Percentiles rank a stretch among this genome's conserved stretches.
These are phyloP conservation scores for Xylaria polymorpha DNA, from an alignment of 2,329 filamentous ascomycete genomes.

Conservation along the genomic window DNA sequence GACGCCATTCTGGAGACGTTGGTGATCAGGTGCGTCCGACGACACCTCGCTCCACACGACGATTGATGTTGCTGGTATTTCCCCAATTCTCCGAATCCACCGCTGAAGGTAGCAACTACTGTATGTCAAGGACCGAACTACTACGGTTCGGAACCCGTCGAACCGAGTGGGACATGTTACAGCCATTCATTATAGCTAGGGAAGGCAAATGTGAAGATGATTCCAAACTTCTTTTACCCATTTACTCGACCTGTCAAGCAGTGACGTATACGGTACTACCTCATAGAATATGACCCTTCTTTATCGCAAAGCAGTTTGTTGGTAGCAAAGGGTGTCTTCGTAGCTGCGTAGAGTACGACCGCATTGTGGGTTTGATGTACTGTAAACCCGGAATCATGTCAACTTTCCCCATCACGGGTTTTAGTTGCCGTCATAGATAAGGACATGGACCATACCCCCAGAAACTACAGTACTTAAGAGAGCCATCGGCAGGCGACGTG, in stretches of 20 bases:
- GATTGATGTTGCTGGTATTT: not conserved
- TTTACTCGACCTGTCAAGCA: not conserved
- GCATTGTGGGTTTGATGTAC: not conserved
- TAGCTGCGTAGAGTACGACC: not conserved
- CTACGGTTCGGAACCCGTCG: conserved; percentile 24
- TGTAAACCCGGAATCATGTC: not conserved
- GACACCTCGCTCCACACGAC: conserved; percentile 8
- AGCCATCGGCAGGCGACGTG: not conserved
- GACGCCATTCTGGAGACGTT: conserved; percentile 6
- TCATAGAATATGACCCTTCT: not conserved
- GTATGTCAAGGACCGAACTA: conserved; percentile 11
- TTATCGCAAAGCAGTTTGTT: conserved; percentile 1
- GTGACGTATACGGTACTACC: not conserved
- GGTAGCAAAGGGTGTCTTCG: too few relatives aligned
- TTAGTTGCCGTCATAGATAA: conserved; percentile 1
- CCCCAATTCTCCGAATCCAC: conserved; percentile 11
- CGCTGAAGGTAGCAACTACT: not conserved
- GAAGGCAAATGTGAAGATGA: not conserved
- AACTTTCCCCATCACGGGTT: conserved; percentile 1
- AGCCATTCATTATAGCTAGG: not conserved
- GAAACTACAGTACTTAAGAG: not conserved
- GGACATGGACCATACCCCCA: conserved; percentile 1
- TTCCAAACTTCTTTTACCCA: not conserved
- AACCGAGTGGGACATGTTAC: conserved; percentile 18
- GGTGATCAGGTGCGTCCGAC: not conserved